Conservation (phyloP, 2,329 filamentous ascomycete species). For the Aspergillus tanneri region DNA sequence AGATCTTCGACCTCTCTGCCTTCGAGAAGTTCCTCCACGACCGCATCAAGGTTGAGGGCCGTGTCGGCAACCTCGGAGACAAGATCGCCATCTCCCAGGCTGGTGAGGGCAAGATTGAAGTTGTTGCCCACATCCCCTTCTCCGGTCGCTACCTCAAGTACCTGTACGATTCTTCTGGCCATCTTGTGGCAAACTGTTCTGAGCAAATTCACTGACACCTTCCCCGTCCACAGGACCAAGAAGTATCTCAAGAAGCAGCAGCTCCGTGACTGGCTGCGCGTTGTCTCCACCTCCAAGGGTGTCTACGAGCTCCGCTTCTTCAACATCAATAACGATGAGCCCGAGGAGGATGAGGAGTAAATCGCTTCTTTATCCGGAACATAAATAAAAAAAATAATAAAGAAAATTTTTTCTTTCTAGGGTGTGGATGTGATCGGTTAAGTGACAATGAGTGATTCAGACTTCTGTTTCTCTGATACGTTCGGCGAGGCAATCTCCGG, state of each 20-base stretch:
- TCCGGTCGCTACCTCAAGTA: constrained; percentile 99
- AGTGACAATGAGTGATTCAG: constrained; percentile 8
- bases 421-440: constrained; percentile 16
- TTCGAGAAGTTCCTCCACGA: constrained; percentile 99
- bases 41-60: constrained; percentile 99
- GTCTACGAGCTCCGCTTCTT: constrained; percentile 99
- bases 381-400: constrained; percentile 5
- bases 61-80: constrained; percentile 96
- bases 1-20: constrained; percentile 98
- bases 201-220: not conserved
- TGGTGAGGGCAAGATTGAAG: constrained; percentile 96
- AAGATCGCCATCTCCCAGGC: constrained; percentile 84
- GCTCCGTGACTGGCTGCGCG: constrained; percentile 99
- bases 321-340: constrained; percentile 99
- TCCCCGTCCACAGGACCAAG: constrained; percentile 71
- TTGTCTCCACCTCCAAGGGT: constrained; percentile 95
- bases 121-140: constrained; percentile 96
- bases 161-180: constrained; percentile 65
- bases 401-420: constrained; percentile 4
- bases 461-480: not conserved
- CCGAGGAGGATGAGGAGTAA: constrained; percentile 98
- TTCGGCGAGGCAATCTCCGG: not conserved
- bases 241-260: constrained; percentile 99
- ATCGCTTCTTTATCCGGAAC: constrained; percentile 32
- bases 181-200: no score